Evolutionary conservation across 495 filamentous ascomycete species (phyloP).

Genomic region (Talaromyces trachyspermus): DNA sequence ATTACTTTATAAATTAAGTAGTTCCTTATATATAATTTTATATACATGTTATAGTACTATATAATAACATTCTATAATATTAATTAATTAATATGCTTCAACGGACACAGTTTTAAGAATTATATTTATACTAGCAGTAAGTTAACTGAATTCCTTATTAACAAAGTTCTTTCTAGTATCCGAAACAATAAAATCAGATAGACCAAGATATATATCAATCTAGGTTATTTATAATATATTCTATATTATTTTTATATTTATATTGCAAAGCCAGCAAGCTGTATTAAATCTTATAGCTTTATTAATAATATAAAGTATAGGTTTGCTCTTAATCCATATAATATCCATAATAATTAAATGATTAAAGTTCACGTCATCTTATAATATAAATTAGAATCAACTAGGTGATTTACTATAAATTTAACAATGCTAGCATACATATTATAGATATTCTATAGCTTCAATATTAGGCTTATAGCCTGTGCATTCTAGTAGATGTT

Average conservation of each 20-base stretch:
- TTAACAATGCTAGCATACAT: neutral
- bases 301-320: neutral
- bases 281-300: constrained; percentile 5
- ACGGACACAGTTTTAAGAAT: constrained; percentile 10
- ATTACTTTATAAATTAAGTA: constrained; percentile 2
- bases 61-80: constrained; percentile 17
- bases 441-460: neutral
- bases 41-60: constrained; percentile 9
- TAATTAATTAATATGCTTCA: constrained; percentile 16
- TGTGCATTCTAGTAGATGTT: neutral
- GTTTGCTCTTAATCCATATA: neutral
- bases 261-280: neutral
- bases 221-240: constrained; percentile 14
- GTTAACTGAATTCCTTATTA: constrained; percentile 15
- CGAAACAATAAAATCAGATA: constrained; percentile 12
- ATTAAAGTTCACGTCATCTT: neutral
- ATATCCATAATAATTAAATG: constrained; percentile 1
- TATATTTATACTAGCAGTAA: constrained; percentile 6
- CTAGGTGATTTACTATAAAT: neutral
- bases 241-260: constrained; percentile 11
- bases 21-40: constrained; percentile 12
- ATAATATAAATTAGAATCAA: neutral
- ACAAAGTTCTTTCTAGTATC: constrained; percentile 20
- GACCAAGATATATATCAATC: constrained; percentile 22
- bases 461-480: neutral